Percentiles rank a stretch among this genome's conserved stretches.
phyloP scores from a whole-genome alignment of 352 stramenopile species.

The Pythium rishiriense region DNA sequence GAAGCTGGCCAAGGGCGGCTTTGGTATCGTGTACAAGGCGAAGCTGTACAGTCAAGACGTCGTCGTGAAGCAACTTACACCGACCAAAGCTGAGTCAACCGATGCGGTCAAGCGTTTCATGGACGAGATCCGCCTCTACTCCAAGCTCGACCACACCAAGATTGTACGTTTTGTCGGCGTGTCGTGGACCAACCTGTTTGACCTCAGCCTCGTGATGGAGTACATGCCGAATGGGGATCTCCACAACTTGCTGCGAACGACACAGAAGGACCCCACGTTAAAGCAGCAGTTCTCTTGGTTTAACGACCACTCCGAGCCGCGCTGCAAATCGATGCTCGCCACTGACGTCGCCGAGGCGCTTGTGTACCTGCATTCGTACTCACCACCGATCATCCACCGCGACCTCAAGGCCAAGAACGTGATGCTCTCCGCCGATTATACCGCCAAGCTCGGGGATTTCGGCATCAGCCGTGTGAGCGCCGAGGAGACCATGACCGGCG shows the following conservation, averaged over 20 bases:
- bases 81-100: slow-evolving; percentile 28
- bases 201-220: slow-evolving; percentile 50
- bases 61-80: slow-evolving; percentile 48
- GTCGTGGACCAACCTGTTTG: slow-evolving; percentile 47
- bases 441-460: slow-evolving; percentile 60
- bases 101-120: slow-evolving; percentile 41
- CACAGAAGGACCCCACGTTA: neutral
- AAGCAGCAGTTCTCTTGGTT: slow-evolving; percentile 30
- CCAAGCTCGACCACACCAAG: slow-evolving; percentile 50
- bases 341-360: slow-evolving; percentile 50
- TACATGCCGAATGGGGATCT: slow-evolving; percentile 53
- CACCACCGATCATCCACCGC: slow-evolving; percentile 49
- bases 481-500: slow-evolving; percentile 32
- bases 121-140: slow-evolving; percentile 68
- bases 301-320: slow-evolving; percentile 22
- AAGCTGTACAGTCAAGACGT: slow-evolving; percentile 34
- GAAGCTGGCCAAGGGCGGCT: slow-evolving; percentile 54
- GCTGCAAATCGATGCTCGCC: slow-evolving; percentile 43
- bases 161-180: slow-evolving; percentile 56
- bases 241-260: slow-evolving; percentile 31
- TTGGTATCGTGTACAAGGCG: slow-evolving; percentile 59
- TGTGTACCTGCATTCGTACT: slow-evolving; percentile 57
- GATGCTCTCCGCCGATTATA: slow-evolving; percentile 32
- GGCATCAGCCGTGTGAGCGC: slow-evolving; percentile 42
- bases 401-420: slow-evolving; percentile 73